phyloP scores from a whole-genome alignment of 2,329 filamentous ascomycete species.

The Epichloe glyceriae region DNA sequence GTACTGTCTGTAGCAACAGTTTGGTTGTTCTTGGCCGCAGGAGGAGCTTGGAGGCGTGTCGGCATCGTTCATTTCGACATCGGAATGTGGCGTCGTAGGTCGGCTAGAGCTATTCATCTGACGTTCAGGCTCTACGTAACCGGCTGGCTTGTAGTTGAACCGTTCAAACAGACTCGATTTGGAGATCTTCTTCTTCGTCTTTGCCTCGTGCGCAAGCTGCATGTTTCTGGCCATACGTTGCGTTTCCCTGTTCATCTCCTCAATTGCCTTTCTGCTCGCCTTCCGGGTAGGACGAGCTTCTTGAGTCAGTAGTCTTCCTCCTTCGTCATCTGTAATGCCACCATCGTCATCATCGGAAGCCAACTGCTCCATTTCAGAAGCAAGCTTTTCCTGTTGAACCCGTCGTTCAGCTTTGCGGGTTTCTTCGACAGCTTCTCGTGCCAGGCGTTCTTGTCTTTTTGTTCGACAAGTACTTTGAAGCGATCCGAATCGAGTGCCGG shows the following conservation, averaged over 20 bases:
- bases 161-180: slow-evolving; percentile 71
- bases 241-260: slow-evolving; percentile 91
- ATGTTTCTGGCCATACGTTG: slow-evolving; percentile 82
- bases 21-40: slow-evolving; percentile 20
- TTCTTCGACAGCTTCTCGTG: slow-evolving; percentile 48
- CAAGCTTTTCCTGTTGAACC: slow-evolving; percentile 22
- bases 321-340: slow-evolving; percentile 49
- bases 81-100: slow-evolving; percentile 36
- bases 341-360: slow-evolving; percentile 28
- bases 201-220: slow-evolving; percentile 81
- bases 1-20: slow-evolving; percentile 1
- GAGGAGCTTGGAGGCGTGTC: slow-evolving; percentile 63
- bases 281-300: slow-evolving; percentile 60
- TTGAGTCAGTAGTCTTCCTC: slow-evolving; percentile 55
- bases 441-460: slow-evolving; percentile 59
- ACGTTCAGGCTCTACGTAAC: slow-evolving; percentile 5
- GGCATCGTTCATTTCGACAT: slow-evolving; percentile 36
- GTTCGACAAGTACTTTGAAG: slow-evolving; percentile 58
- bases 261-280: slow-evolving; percentile 85
- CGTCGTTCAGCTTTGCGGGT: slow-evolving; percentile 32
- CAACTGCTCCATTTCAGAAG: slow-evolving; percentile 23
- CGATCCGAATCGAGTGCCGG: slow-evolving; percentile 40
- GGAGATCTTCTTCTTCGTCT: slow-evolving; percentile 81
- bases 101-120: slow-evolving; percentile 40
- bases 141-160: slow-evolving; percentile 58